Evolutionary conservation across 2,329 filamentous ascomycete genomes (phyloP), one percentile per base, ranked within the genome.

Genomic region (Sarocladium kiliense): DNA sequence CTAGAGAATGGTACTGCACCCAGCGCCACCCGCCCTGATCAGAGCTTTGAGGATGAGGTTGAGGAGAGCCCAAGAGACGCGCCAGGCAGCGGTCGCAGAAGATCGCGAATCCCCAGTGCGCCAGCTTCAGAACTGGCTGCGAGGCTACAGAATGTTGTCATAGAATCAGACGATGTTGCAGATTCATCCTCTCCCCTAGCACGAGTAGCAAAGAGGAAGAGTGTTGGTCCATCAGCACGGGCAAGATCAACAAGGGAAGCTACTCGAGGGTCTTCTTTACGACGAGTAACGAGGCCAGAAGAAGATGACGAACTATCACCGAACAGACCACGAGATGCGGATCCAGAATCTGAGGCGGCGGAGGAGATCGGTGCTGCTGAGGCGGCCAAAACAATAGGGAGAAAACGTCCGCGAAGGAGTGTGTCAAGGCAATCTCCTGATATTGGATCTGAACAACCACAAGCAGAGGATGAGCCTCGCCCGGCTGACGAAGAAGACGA

Each of bases 71-170:
- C 82, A 0, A 67, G 61, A 9, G 65, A 78, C 59, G 80, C 79
- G 14, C 81, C 81, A 1, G 81, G 81, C 2, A 84, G 79, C 59
- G 81, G 80, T 1, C 74, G 73, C 9, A 68, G 79, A 50, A 72
- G 74, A 25, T 71, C 64, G 66, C 64, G 49, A 14, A 62, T 44
- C 9, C 18, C 68, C 7, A 67, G 65, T 27, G 30, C 32, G 68
- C 66, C 0, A 12, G 67, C 68, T 1, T 57, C 74, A 7, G 70
- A 68, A 1, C 76, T 72, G 2, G 76, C 72, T 21, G 65, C 69
- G 0, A 70, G 71, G n/a, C 62, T 82, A 16, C 74, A 77, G 44
- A 67, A 71, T 54, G 66, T 72, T 0, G 54, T 78, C 0, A 60
- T 62, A 21, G 62, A 64, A 1, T 66, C 68, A 16, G 64, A 67